Evolutionary conservation across 305 asterid species (phyloP), one percentile per base, ranked within the genome.

Genomic region (Ajuga reptans): DNA sequence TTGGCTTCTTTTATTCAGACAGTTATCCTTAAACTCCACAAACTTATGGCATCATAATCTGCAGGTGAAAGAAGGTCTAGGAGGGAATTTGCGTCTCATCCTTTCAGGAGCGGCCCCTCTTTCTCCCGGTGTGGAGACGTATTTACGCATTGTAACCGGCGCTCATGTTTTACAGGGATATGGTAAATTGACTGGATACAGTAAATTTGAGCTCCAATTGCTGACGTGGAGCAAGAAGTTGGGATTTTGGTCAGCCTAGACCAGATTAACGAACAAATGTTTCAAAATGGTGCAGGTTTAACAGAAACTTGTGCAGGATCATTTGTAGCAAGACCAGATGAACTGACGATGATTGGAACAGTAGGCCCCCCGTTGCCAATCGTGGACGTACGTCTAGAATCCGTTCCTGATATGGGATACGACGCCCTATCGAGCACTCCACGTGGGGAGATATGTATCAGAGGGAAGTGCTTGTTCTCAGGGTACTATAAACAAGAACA

Each of bases 51-150:
- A 15, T 14, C 21, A 16, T 46, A 33, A 66, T 39, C 10, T 63
- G 45, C 36, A 89, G 96, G 83, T 88, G 34, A 88, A 81, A 76
- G 89, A 88, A 85, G 89, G 94, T 67, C 81, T 91, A 72, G 96
- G 97, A 51, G 97, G 97, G 47, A 87, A 84, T 17, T 12, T 88
- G 57, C 90, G 97, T 15, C 95, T 88, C 66, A 87, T 91, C 71
- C 81, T 88, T 39, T 91, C 92, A 0, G 96, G 97, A 43, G 97
- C 96, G 34, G 96, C 97, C n/a, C 97, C 97, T 50, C 91, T 88
- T 64, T 84, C 96, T n/a, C 45, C 91, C 68, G 74, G 72, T 24
- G 97, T 91, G 37, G 97, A 91, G 72, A 89, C 91, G 14, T 91
- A 77, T 77, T 71, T 91, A 17, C 88, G 96, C 0, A 91, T 89